phyloP scores from a whole-genome alignment of 202 grass and related monocot genomes.

The Bolboschoenoplectus hybrid region DNA sequence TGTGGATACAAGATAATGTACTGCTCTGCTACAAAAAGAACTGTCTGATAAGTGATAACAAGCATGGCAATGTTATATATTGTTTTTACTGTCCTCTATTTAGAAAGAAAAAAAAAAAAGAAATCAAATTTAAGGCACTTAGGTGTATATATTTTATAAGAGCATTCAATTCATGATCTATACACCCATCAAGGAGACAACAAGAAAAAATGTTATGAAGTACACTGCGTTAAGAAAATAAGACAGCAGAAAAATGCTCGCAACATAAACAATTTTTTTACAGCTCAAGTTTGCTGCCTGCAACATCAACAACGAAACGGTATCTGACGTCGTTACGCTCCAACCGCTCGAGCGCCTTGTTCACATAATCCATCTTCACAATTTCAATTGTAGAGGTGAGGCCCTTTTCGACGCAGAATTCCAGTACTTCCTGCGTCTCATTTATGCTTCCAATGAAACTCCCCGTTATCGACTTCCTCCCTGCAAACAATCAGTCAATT shows the following conservation, averaged over 20 bases:
- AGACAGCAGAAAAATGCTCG: background rate
- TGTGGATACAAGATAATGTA: too few species aligned
- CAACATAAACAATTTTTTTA: background rate
- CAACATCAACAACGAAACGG: conserved; percentile 94
- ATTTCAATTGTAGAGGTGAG: conserved; percentile 84
- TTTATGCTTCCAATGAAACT: conserved; percentile 88
- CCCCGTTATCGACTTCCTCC: conserved; percentile 76
- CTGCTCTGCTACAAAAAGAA: background rate
- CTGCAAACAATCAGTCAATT: conserved; percentile 18
- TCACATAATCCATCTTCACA: conserved; percentile 93
- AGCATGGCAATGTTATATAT: background rate
- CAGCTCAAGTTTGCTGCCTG: conserved; percentile 67
- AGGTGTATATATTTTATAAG: background rate
- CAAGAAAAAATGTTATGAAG: background rate
- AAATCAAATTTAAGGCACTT: background rate
- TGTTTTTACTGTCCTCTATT: background rate
- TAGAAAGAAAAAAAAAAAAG: background rate
- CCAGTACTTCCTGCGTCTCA: conserved; percentile 78
- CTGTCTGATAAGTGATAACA: background rate
- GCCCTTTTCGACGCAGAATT: conserved; percentile 78
- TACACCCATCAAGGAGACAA: background rate
- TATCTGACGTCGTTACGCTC: conserved; percentile 96
- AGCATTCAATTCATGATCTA: background rate
- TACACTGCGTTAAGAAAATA: conserved; percentile 25
- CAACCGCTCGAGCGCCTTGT: conserved; percentile 72